Evolutionary conservation across 192 early-diverging fungal species (phyloP).

Genomic region (Nowakowskiella sp.): DNA sequence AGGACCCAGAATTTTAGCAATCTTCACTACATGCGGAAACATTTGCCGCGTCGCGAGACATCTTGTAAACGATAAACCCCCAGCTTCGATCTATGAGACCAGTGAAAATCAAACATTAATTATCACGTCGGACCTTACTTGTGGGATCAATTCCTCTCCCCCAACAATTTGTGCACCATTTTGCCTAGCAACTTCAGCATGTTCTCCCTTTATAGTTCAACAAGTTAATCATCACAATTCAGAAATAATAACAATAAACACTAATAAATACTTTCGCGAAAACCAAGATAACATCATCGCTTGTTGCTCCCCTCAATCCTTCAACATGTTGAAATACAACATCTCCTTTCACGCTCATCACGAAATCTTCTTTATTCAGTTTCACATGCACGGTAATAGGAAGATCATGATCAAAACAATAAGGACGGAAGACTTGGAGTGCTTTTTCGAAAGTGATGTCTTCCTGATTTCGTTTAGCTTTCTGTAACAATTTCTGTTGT

Average conservation of each 20-base stretch:
- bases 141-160: constrained; percentile 73
- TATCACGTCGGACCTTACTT: constrained; percentile 31
- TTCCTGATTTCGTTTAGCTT: constrained; percentile 27
- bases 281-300: too few relatives aligned
- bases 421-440: constrained; percentile 15
- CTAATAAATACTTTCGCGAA: constrained; percentile 61
- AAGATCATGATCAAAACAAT: constrained; percentile 13
- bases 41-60: constrained; percentile 81
- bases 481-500: constrained; percentile 34
- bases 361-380: constrained; percentile 30
- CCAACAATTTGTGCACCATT: constrained; percentile 83
- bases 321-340: too few relatives aligned
- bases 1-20: constrained; percentile 85
- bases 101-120: constrained; percentile 1
- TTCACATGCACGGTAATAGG: constrained; percentile 22
- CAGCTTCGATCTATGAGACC: constrained; percentile 18
- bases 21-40: constrained; percentile 78
- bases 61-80: constrained; percentile 71
- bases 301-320: too few relatives aligned
- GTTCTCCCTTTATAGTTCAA: constrained; percentile 41
- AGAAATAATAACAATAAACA: constrained; percentile 4
- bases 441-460: constrained; percentile 27
- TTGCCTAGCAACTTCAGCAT: constrained; percentile 69
- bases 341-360: constrained; percentile 33
- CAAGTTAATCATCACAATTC: not conserved